These are phyloP conservation scores for Neurospora sp. DNA, from an alignment of 495 filamentous ascomycete species.

Conservation along the genomic window DNA sequence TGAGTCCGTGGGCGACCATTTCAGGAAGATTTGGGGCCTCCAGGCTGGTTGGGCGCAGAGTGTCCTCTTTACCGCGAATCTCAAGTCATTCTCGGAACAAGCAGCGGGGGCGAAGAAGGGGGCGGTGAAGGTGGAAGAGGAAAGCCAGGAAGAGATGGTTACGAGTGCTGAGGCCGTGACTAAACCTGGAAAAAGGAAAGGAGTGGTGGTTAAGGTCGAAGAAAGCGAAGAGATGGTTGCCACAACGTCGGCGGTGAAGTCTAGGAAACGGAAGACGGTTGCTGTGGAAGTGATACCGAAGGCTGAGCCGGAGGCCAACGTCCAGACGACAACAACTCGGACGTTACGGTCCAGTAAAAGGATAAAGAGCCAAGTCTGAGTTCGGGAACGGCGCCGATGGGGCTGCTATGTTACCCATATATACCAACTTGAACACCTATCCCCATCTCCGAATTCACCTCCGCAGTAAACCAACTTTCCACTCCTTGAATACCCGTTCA, in stretches of 20 bases:
- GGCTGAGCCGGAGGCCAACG: slow-evolving; percentile 6
- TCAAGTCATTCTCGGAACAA: slow-evolving; percentile 72
- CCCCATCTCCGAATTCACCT: slow-evolving; percentile 16
- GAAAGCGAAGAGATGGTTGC: not conserved
- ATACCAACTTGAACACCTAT: not conserved
- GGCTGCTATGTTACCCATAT: not conserved
- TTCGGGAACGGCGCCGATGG: not conserved
- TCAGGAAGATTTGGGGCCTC: slow-evolving; percentile 81
- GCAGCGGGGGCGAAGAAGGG: slow-evolving; percentile 26
- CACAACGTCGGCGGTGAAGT: not conserved
- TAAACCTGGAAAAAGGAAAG: not conserved
- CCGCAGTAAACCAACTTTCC: slow-evolving; percentile 57
- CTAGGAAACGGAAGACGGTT: slow-evolving; percentile 9
- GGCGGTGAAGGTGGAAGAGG: slow-evolving; percentile 18
- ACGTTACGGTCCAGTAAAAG: slow-evolving; percentile 15
- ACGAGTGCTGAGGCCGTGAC: slow-evolving; percentile 8
- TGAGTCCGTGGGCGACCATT: slow-evolving; percentile 80
- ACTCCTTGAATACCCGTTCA: slow-evolving; percentile 49
- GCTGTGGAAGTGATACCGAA: not conserved
- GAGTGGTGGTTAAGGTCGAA: slow-evolving; percentile 1
- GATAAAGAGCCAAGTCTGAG: slow-evolving; percentile 2
- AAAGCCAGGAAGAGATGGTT: slow-evolving; percentile 13
- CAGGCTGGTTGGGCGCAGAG: slow-evolving; percentile 97
- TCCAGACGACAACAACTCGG: slow-evolving; percentile 7
- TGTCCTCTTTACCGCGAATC: slow-evolving; percentile 89